phyloP scores from a whole-genome alignment of 768 basidiomycete species.

The Hypholoma sublateritium region DNA sequence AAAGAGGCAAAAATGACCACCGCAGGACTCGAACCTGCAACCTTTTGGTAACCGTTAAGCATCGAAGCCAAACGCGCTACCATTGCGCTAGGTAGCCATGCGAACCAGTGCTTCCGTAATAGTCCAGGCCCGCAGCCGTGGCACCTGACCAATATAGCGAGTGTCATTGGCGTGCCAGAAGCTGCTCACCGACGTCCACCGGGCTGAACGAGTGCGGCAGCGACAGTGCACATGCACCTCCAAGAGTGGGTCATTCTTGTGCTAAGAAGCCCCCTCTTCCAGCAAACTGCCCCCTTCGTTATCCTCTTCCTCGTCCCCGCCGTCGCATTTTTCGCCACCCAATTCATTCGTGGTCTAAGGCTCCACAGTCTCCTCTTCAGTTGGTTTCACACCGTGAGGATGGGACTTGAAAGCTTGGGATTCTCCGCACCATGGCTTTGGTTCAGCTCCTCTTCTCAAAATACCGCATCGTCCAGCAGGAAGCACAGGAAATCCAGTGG shows the following conservation, averaged over 20 bases:
- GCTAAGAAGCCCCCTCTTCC: constrained; percentile 40
- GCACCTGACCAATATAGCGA: background rate
- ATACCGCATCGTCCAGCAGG: constrained; percentile 16
- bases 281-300: constrained; percentile 58
- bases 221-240: constrained; percentile 41
- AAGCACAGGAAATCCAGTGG: constrained; percentile 43
- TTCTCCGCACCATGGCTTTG: constrained; percentile 65
- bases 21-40: constrained; percentile 96
- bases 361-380: constrained; percentile 22
- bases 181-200: background rate
- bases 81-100: constrained; percentile 86
- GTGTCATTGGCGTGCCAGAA: background rate
- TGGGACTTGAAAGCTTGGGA: constrained; percentile 64
- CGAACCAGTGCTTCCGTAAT: background rate
- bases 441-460: constrained; percentile 28
- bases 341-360: constrained; percentile 23
- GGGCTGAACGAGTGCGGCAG: background rate
- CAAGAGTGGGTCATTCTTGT: constrained; percentile 42
- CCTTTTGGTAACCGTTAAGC: constrained; percentile 78
- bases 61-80: constrained; percentile 96
- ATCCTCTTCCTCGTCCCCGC: constrained; percentile 56
- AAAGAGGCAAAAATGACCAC: constrained; percentile 54
- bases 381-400: constrained; percentile 28
- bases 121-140: background rate
- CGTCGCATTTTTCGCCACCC: constrained; percentile 42